These are phyloP conservation scores for Tetrahymena borealis DNA, from an alignment of 73 alveolate species.

Conservation along the genomic window DNA sequence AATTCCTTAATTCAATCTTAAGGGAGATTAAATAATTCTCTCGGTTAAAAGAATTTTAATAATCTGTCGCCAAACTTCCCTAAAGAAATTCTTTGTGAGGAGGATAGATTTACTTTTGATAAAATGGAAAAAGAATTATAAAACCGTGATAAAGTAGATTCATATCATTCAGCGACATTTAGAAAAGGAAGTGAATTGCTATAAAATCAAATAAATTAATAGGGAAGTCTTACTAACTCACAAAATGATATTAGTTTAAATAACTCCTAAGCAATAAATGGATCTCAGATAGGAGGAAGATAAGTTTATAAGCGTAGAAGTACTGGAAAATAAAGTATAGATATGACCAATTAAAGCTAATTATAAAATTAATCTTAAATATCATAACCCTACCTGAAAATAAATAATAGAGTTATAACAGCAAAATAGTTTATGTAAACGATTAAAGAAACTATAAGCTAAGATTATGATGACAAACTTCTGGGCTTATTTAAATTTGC, in stretches of 20 bases:
- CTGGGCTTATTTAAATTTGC: background rate
- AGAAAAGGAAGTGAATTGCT: background rate
- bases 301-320: background rate
- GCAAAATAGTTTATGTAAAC: background rate
- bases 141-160: background rate
- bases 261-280: background rate
- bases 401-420: background rate
- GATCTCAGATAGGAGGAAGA: background rate
- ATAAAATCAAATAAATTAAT: background rate
- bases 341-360: background rate
- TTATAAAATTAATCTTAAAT: background rate
- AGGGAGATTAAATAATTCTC: background rate
- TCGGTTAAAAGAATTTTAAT: background rate
- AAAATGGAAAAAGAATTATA: background rate
- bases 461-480: background rate
- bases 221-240: background rate
- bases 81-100: background rate
- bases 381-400: background rate
- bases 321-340: background rate
- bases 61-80: background rate
- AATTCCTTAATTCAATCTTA: too few relatives aligned
- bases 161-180: background rate
- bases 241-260: background rate
- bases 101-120: background rate
- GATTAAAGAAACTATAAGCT: background rate